phyloP scores from a whole-genome alignment of 805 yeast species.

The Wickerhamiella brachini region DNA sequence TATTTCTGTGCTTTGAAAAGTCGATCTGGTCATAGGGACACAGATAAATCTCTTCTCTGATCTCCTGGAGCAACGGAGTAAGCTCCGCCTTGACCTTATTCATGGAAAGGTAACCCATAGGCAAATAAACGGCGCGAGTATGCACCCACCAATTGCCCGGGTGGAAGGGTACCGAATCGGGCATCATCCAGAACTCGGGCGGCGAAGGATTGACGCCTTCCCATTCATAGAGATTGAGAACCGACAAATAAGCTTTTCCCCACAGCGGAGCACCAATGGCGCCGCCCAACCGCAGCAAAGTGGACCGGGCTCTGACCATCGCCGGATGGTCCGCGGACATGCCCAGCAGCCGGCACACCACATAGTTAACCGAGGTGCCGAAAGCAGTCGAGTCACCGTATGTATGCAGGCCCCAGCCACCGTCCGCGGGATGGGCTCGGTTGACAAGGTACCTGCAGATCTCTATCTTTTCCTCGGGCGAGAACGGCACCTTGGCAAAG shows the following conservation, averaged over 20 bases:
- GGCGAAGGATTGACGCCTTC: conserved; percentile 98
- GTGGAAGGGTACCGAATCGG: conserved; percentile 68
- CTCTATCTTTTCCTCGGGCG: conserved; percentile 52
- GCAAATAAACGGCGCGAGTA: conserved; percentile 79
- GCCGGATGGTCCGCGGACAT: conserved; percentile 61
- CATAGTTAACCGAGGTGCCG: conserved; percentile 84
- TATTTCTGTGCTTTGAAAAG: conserved; percentile 59
- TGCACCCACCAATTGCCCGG: conserved; percentile 99
- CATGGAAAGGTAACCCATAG: conserved; percentile 69
- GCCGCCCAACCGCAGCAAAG: conserved; percentile 67
- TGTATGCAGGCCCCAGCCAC: conserved; percentile 98
- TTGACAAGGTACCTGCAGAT: conserved; percentile 78
- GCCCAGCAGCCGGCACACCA: conserved; percentile 69
- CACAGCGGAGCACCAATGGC: conserved; percentile 88
- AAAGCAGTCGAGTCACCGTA: conserved; percentile 89
- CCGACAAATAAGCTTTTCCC: conserved; percentile 89
- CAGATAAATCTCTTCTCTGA: conserved; percentile 71
- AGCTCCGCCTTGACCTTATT: conserved; percentile 40
- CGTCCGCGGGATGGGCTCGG: conserved; percentile 91
- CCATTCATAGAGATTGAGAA: conserved; percentile 76
- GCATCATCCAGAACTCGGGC: conserved; percentile 83
- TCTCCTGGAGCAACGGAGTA: conserved; percentile 46
- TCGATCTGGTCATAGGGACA: conserved; percentile 51
- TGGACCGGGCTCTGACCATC: conserved; percentile 56
- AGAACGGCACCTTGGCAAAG: conserved; percentile 52